These are phyloP conservation scores for Nakazawaea sp. DNA, from an alignment of 805 yeast genomes.

Conservation along the genomic window DNA sequence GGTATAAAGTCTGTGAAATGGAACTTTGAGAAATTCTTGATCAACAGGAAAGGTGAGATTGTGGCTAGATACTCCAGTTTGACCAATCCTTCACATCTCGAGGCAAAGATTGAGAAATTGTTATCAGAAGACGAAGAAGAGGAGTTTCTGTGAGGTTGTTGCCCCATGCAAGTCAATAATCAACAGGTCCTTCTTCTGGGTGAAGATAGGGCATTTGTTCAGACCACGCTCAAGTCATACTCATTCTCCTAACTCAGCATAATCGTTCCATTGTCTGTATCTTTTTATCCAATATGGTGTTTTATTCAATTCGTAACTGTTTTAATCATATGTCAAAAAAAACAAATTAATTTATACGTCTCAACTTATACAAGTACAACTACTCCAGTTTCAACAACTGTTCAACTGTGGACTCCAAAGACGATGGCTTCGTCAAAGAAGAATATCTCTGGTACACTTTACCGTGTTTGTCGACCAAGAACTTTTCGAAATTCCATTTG, in stretches of 20 bases:
- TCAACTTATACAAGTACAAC: too few relatives aligned
- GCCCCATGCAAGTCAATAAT: too few relatives aligned
- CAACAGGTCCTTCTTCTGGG: too few relatives aligned
- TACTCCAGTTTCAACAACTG: constrained; percentile 8
- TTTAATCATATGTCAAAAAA: too few relatives aligned
- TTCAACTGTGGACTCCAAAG: constrained; percentile 9
- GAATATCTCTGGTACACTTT: constrained; percentile 45
- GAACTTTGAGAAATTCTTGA: constrained; percentile 74
- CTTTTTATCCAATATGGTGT: too few relatives aligned
- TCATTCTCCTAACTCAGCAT: too few relatives aligned
- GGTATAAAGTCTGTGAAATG: constrained; percentile 61
- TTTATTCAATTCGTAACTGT: too few relatives aligned
- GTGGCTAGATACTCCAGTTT: constrained; percentile 41
- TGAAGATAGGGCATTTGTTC: too few relatives aligned
- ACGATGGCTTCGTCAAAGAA: constrained; percentile 60
- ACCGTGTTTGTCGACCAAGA: constrained; percentile 48
- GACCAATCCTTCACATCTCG: constrained; percentile 35
- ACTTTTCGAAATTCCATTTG: constrained; percentile 57
- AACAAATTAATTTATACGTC: too few relatives aligned
- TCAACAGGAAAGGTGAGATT: constrained; percentile 52
- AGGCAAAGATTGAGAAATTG: constrained; percentile 50
- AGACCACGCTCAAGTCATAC: too few relatives aligned
- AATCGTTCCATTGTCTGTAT: too few relatives aligned
- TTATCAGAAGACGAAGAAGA: too few relatives aligned
- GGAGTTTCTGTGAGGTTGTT: constrained; percentile 26